These are phyloP conservation scores for Pezicula neosporulosa DNA, from an alignment of 2,329 filamentous ascomycete genomes.

Conservation along the genomic window DNA sequence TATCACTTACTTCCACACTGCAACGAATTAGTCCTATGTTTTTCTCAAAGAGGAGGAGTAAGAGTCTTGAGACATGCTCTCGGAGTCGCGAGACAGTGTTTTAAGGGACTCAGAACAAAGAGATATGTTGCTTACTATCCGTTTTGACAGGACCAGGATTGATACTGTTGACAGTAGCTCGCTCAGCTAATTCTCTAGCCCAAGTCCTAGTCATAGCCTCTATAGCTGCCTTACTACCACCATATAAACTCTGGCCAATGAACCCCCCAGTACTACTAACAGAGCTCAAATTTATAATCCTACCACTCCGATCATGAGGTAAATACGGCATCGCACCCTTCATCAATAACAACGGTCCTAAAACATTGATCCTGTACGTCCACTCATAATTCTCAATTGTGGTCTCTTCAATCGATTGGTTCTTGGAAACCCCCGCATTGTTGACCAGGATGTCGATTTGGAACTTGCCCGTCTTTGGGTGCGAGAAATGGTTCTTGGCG, in stretches of 20 bases:
- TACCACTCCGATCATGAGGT: conserved; percentile 62
- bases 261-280: conserved; percentile 57
- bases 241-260: conserved; percentile 56
- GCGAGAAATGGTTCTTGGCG: conserved; percentile 54
- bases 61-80: no score
- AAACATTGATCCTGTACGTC: conserved; percentile 77
- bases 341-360: conserved; percentile 74
- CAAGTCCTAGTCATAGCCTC: conserved; percentile 69
- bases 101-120: no score
- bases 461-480: conserved; percentile 44
- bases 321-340: conserved; percentile 71
- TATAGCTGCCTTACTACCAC: conserved; percentile 63
- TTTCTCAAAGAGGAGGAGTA: no score
- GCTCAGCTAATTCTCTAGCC: conserved; percentile 58
- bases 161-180: conserved; percentile 61
- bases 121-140: no score
- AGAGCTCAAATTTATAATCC: conserved; percentile 59
- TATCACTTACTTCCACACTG: conserved; percentile 45
- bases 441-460: conserved; percentile 83
- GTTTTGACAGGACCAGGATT: conserved; percentile 64
- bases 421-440: conserved; percentile 73
- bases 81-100: no score
- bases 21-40: no score
- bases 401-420: conserved; percentile 62
- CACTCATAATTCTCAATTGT: conserved; percentile 62